Base-by-base conservation (phyloP, 306 rosid species). In the Ammopiptanthus mongolicus region DNA sequence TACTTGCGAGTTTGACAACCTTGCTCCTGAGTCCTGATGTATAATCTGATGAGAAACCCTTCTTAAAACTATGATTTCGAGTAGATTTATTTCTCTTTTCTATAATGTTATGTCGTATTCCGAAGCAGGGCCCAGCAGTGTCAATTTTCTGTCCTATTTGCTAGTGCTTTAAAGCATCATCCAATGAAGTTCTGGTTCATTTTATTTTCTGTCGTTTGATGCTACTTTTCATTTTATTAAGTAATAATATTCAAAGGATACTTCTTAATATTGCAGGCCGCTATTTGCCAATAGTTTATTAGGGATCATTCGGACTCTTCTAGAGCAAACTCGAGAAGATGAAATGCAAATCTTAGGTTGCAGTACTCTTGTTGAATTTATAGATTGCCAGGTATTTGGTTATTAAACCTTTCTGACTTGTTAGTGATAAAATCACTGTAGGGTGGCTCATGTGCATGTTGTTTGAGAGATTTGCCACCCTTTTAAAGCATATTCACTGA, bases 271-370 rank as follows among this genome's bases (percentile, higher is more conserved):
- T 80, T 88, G 82, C 93, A 95, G 99, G 91, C 91, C 99, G 0
- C 80, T 95, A 28, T 92, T 82, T 88, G 93, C 97, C 8, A 83
- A 84, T 73, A 95, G 97, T 81, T 84, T 95, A 84, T 73, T 95
- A 78, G 93, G 90, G 81, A 88, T 95, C 83, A 81, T 93, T 72
- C 89, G 90, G 71, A 83, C 83, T 64, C 97, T 95, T 70, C 33
- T 92, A 71, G 97, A 95, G 48, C 97, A 95, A 79, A 86, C 84
- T 75, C 89, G 86, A 7, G 87, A 69, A 34, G 87, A 81, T 68
- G 97, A 95, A 62, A 84, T 95, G 89, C 88, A 62, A 86, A 86
- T 89, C 84, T 77, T 91, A 64, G 96, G 97, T 71, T 95, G 97
- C 86, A 80, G 56, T 46, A 84, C 86, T 39, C 97, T 95, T 55